Base-by-base conservation (phyloP, 352 stramenopile species). In the Phytophthora constricta region DNA sequence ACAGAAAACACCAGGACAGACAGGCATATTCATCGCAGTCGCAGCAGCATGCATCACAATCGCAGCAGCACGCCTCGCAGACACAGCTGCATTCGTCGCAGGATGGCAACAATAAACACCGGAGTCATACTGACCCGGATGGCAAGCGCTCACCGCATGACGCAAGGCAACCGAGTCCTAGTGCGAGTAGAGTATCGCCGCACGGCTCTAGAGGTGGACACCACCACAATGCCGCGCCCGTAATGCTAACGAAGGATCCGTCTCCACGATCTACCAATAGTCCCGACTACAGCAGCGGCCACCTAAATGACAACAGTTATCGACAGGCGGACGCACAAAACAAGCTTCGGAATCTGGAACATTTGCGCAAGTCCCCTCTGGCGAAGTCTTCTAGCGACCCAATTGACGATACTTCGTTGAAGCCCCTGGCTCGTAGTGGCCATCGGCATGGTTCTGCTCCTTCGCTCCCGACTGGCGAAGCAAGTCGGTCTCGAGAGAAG, bases 331-430 rank as follows among this genome's bases (percentile, higher is more conserved):
- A 84, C 27, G 42, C 72, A 34, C 67, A 74, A 25, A 57, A 68
- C 33, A 82, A 81, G 58, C 53, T 81, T 37, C 73, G 79, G n/a
- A 86, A 77, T 31, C 26, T 87, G 20, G 79, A 87, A 22, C 60
- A 70, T 51, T 61, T 78, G 3, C 79, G 74, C 42, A 87, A 87
- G 58, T 74, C 73, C 20, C 62, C 65, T 16, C 31, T 85, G 20
- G 37, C 64, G 5, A 87, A 85, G 60, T 64, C 68, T 39, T 60
- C 74, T 16, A 82, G 52, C 13, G 79, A 87, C 50, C 65, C 76
- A 23, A 67, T 68, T 37, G 66, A 74, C 14, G 74, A 82, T 10
- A 53, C 62, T 16, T 68, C 74, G n/a, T 48, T 83, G 47, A 85
- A 85, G 39, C 77, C 77, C 10, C 50, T 85, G 17, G 61, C 73